Evolutionary conservation across 2,329 filamentous ascomycete species (phyloP), one percentile per base, ranked within the genome.

Genomic region (Cordyceps sp.): DNA sequence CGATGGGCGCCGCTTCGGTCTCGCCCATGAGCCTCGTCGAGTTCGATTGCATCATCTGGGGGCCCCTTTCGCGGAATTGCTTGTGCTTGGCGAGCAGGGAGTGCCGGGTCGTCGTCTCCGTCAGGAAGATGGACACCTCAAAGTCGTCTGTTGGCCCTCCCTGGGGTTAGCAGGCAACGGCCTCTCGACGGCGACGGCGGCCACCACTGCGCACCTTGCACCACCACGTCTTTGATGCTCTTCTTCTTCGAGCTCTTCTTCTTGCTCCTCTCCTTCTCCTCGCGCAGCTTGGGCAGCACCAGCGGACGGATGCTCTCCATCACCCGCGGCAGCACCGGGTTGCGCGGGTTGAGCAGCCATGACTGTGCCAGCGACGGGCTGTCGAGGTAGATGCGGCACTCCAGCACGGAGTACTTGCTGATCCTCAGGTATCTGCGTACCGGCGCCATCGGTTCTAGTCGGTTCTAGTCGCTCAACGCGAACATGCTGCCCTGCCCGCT

Each of bases 371-470:
- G 73, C 10, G 78, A 73, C 1, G 90, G 90, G 45, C 88, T 86
- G 41, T 96, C 88, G 29, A 94, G 73, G 55, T 96, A 96, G 43
- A 98, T 90, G 41, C 86, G 85, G 41, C 83, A 85, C 65, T 98
- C 90, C n/a, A 98, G 69, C 21, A 94, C 85, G 5, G 88, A 93
- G 54, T 84, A 82, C 50, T 88, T 86, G 34, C 81, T 88, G 44
- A 96, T 93, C 32, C 88, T 74, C 34, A 96, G 66, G 52, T 96
- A 94, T 45, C 86, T 73, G 36, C 86, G 75, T 30, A 93, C 73
- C 10, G 86, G 86, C 10, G 85, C 79, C 86, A 94, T 94, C 15
- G 12, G n/a, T 27, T 10, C 6, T n/a, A n/a, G n/a, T n/a, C n/a
- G n/a, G n/a, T n/a, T n/a, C n/a, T n/a, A n/a, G n/a, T n/a, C n/a